Conservation (phyloP, 108 stramenopile genomes). For the Cyclotella choctawhatcheeana region DNA sequence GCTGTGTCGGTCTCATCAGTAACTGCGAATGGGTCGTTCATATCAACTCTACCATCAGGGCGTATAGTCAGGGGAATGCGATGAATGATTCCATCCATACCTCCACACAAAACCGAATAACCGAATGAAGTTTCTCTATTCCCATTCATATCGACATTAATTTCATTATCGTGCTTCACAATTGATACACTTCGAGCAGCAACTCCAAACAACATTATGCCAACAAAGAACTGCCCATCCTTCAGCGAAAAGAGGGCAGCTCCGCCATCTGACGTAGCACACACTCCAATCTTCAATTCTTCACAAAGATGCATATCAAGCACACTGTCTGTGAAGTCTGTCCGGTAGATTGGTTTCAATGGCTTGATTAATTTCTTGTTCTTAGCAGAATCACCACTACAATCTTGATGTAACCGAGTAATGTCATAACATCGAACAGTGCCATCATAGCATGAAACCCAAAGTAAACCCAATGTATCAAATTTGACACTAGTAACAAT, state of each 20-base stretch:
- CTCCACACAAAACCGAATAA: slow-evolving; percentile 55
- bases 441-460: slow-evolving; percentile 60
- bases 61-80: slow-evolving; percentile 42
- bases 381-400: not conserved
- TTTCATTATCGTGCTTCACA: slow-evolving; percentile 31
- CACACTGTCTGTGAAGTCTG: slow-evolving; percentile 40
- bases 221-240: slow-evolving; percentile 53
- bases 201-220: slow-evolving; percentile 47
- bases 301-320: slow-evolving; percentile 48
- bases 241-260: slow-evolving; percentile 54
- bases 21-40: slow-evolving; percentile 34
- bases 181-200: slow-evolving; percentile 49
- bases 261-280: slow-evolving; percentile 51
- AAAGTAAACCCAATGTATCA: slow-evolving; percentile 45
- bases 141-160: slow-evolving; percentile 1
- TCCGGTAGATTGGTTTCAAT: slow-evolving; percentile 19
- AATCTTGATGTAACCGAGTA: slow-evolving; percentile 20
- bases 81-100: slow-evolving; percentile 56
- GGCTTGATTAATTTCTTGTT: slow-evolving; percentile 21
- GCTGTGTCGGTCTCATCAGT: slow-evolving; percentile 26
- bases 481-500: slow-evolving; percentile 56
- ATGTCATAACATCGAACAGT: slow-evolving; percentile 43
- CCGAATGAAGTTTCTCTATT: not conserved
- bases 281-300: slow-evolving; percentile 54
- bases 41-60: slow-evolving; percentile 22